Conservation (phyloP, 495 filamentous ascomycete genomes). For the Tuber magnatum region DNA sequence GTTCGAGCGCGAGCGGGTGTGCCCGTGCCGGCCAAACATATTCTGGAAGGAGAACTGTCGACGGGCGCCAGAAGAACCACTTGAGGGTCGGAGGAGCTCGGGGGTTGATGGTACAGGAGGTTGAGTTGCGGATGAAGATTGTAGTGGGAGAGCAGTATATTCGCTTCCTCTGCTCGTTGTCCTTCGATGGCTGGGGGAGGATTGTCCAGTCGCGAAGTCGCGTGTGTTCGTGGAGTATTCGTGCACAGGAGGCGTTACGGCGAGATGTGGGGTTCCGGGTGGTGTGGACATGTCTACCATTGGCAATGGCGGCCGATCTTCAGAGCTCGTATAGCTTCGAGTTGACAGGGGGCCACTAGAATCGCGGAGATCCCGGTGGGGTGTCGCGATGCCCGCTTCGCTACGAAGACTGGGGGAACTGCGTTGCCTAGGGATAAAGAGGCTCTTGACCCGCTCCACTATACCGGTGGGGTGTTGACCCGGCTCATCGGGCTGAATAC, state of each 20-base stretch:
- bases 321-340: slow-evolving; percentile 7
- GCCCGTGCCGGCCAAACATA: slow-evolving; percentile 24
- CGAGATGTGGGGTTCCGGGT: slow-evolving; percentile 24
- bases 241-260: slow-evolving; percentile 17
- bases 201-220: slow-evolving; percentile 38
- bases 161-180: slow-evolving; percentile 42
- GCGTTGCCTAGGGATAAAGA: slow-evolving; percentile 35
- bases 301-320: slow-evolving; percentile 12
- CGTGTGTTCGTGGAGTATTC: slow-evolving; percentile 14
- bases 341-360: slow-evolving; percentile 4
- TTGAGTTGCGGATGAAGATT: slow-evolving; percentile 40
- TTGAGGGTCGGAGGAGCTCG: slow-evolving; percentile 43
- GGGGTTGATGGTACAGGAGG: slow-evolving; percentile 45
- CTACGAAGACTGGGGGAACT: slow-evolving; percentile 36
- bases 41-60: slow-evolving; percentile 85
- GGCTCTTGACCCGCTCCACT: slow-evolving; percentile 34
- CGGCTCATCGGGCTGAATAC: slow-evolving; percentile 33
- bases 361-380: slow-evolving; percentile 30
- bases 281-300: slow-evolving; percentile 20
- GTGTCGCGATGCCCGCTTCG: slow-evolving; percentile 18
- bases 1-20: slow-evolving; percentile 24
- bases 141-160: slow-evolving; percentile 44
- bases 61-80: slow-evolving; percentile 43
- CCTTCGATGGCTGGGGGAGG: slow-evolving; percentile 37
- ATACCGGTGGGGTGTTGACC: slow-evolving; percentile 38